Base-by-base conservation (phyloP, 2,329 filamentous ascomycete species). In the Dactylellina haptotyla region DNA sequence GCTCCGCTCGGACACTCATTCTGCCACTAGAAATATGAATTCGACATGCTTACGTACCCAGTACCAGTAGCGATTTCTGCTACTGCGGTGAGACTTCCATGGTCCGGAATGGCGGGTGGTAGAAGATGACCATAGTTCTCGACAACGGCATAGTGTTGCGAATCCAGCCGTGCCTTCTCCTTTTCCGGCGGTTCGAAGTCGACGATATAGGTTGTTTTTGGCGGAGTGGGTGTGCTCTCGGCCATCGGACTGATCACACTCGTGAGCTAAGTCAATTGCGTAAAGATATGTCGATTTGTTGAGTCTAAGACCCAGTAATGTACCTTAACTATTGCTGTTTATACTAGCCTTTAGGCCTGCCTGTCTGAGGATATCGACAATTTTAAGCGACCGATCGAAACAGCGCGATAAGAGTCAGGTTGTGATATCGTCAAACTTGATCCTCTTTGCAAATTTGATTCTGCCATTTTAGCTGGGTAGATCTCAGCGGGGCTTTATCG, bases 111-210 rank as follows among this genome's bases (percentile, higher is more conserved):
- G 23, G 34, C 41, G 23, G 57, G 57, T 10, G 50, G 66, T 16
- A 59, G 39, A n/a, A 59, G 37, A 57, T 64, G 58, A 32, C 66
- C 53, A 50, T 26, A 41, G 20, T 65, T 72, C 20, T 53, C 37
- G n/a, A 59, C 45, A 34, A 54, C 41, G 23, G 37, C 34, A 30
- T 46, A 20, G 16, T 72, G 41, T 18, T 72, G 58, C 14, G 16
- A 18, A 48, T 58, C 53, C 18, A 72, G 59, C 34, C 58, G 58
- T 25, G 43, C 10, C 58, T 37, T 64, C 32, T 64, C 66, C 26
- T 57, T 63, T 59, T 64, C 58, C 25, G 43, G 58, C 26, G 58
- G 66, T 25, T 72, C 66, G 37, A 59, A 72, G 48, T 72, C 58
- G 25, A 63, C 51, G 34, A 72, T 34, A 28, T 71, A 63, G 5